Conservation (phyloP, 2,329 filamentous ascomycete genomes). For the Aspergillus fijiensis region DNA sequence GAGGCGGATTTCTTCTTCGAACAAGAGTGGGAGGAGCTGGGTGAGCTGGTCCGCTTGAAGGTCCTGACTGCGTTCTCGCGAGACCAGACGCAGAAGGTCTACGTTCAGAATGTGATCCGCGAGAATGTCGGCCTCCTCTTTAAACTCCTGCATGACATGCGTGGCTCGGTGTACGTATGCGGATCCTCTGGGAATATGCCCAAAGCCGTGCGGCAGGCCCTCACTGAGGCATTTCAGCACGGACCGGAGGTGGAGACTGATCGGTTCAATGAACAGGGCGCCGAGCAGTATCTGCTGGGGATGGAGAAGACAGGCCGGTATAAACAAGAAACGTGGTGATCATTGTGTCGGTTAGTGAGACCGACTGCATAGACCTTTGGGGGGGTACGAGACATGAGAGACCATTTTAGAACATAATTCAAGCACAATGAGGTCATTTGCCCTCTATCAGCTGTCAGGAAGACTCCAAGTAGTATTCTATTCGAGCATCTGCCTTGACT, state of each 20-base stretch:
- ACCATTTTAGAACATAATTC: too few relatives aligned
- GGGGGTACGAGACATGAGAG: background rate
- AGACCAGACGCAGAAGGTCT: conserved; percentile 64
- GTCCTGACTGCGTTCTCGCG: conserved; percentile 69
- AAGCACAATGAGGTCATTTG: conserved; percentile 1
- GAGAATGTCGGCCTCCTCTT: conserved; percentile 52
- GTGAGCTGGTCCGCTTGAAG: conserved; percentile 46
- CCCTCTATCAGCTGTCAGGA: background rate
- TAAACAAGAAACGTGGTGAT: conserved; percentile 69
- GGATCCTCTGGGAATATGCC: conserved; percentile 69
- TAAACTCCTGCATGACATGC: conserved; percentile 50
- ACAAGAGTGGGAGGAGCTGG: conserved; percentile 66
- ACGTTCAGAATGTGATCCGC: conserved; percentile 65
- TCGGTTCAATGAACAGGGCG: conserved; percentile 45
- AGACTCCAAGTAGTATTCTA: background rate
- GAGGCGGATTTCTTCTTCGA: conserved; percentile 77
- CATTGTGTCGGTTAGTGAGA: background rate
- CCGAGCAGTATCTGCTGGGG: conserved; percentile 54
- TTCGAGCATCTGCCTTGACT: background rate
- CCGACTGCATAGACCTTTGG: background rate
- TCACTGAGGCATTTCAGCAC: conserved; percentile 60
- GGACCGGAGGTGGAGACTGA: conserved; percentile 47
- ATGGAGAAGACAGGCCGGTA: conserved; percentile 65
- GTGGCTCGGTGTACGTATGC: conserved; percentile 54
- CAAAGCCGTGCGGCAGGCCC: conserved; percentile 64